phyloP scores from a whole-genome alignment of 2,329 filamentous ascomycete genomes.

The Pestalotiopsis fici region DNA sequence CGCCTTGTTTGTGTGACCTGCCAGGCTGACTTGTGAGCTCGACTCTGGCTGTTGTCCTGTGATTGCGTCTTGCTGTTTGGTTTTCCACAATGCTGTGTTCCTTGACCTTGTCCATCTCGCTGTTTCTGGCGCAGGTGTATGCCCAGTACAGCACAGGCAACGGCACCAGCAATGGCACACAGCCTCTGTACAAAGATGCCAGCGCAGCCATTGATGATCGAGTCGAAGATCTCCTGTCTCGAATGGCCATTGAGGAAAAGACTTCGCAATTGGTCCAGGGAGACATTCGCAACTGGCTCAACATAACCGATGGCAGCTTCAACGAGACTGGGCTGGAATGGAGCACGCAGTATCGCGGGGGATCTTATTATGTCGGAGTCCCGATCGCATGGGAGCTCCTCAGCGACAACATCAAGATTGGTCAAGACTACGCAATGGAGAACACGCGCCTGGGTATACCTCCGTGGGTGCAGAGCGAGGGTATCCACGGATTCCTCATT shows the following conservation, averaged over 20 bases:
- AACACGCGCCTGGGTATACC: conserved; percentile 72
- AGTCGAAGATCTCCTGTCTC: conserved; percentile 66
- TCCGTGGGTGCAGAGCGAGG: conserved; percentile 72
- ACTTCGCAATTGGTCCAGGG: conserved; percentile 69
- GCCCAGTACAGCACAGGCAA: conserved; percentile 14
- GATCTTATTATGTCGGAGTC: conserved; percentile 72
- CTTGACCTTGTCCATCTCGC: conserved; percentile 14
- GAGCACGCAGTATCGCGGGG: conserved; percentile 67
- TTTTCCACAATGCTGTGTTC: conserved; percentile 21
- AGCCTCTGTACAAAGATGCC: conserved; percentile 63
- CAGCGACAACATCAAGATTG: conserved; percentile 61
- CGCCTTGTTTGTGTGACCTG: background rate
- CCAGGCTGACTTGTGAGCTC: background rate
- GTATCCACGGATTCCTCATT: conserved; percentile 72
- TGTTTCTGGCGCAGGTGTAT: conserved; percentile 17
- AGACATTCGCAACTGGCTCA: conserved; percentile 74
- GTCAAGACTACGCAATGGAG: conserved; percentile 68
- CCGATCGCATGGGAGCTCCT: conserved; percentile 65
- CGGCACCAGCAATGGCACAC: conserved; percentile 11
- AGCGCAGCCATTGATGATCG: conserved; percentile 63
- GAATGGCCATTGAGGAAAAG: conserved; percentile 78
- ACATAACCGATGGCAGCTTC: conserved; percentile 65
- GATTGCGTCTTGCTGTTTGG: background rate
- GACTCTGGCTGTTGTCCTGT: background rate
- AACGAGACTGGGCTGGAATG: conserved; percentile 67